Conservation (phyloP, 78 protist species). For the Emiliania huxleyi region DNA sequence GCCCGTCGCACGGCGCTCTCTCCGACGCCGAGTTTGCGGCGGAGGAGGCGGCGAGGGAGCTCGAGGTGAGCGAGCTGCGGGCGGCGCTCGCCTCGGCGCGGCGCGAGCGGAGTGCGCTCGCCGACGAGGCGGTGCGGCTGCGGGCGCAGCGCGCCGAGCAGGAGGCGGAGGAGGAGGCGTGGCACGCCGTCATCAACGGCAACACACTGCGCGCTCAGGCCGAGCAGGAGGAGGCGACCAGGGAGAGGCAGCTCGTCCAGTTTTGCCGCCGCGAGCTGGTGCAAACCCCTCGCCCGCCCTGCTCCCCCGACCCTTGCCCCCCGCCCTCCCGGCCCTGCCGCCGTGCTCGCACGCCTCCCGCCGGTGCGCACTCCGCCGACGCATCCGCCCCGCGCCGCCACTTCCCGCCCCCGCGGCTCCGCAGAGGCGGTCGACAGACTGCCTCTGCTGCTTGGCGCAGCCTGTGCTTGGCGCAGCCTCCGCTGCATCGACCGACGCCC, state of each 20-base stretch:
- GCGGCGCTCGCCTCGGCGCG: background rate
- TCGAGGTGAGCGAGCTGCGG: background rate
- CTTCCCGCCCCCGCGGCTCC: no score
- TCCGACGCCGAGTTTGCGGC: background rate
- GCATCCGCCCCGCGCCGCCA: no score
- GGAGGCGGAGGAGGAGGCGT: background rate
- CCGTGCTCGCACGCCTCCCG: no score
- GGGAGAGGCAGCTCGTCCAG: background rate
- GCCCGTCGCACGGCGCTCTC: background rate
- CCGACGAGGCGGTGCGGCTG: background rate
- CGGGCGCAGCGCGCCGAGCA: background rate
- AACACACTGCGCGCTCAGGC: background rate
- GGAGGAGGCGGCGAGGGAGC: background rate
- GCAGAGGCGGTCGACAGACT: no score
- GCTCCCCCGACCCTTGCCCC: no score
- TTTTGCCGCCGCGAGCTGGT: background rate
- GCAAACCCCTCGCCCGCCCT: no score
- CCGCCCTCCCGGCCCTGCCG: no score
- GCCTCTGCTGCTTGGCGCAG: no score
- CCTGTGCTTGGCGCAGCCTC: no score
- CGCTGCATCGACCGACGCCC: no score
- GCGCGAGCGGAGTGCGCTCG: background rate
- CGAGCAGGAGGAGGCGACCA: background rate
- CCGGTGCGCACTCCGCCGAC: no score
- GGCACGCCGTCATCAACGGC: background rate